Evolutionary conservation across 2,329 filamentous ascomycete genomes (phyloP), one percentile per base, ranked within the genome.

Genomic region (Xylaria sp.): DNA sequence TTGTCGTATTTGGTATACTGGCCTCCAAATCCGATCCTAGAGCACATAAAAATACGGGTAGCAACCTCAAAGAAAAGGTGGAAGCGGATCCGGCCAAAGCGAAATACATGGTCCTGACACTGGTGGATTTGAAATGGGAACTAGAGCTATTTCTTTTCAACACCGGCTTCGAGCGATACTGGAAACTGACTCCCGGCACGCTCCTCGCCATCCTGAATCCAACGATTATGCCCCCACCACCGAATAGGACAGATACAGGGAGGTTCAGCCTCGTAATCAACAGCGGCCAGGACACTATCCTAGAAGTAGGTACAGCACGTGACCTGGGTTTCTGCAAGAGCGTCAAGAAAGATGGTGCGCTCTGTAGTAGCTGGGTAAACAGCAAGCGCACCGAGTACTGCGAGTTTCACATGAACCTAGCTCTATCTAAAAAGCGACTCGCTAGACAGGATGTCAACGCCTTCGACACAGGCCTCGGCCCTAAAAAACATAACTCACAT

Each of bases 201-300:
- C 87, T 98, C 1, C 85, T 99, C 64, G 96, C 95, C 5, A 92
- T 99, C 30, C 84, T 99, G 34, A 99, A 99, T 76, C 96, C 96
- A 0, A 89, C 85, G 20, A 91, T 98, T 73, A 93, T 99, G 89
- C 93, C 95, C 3, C 95, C 95, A 0, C 91, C 92, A 0, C 89
- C 89, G 1, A 88, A 90, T 23, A 90, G 89, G 68, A 85, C 89
- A 18, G 92, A 94, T 70, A 95, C 92, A 0, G 94, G 94, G 30
- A 89, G 89, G 36, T 99, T 98, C 81, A 93, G 90, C 58, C 84
- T 99, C 4, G 92, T 93, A 15, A 87, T 99, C 70, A 92, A 91
- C 68, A 95, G 92, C 55, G 93, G 93, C 41, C 92, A 91, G 39
- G 96, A 99, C 76, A 95, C 91, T 0, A 89, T 99, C 41, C 87